phyloP scores from a whole-genome alignment of 768 basidiomycete species.

The Suillus weaverae region DNA sequence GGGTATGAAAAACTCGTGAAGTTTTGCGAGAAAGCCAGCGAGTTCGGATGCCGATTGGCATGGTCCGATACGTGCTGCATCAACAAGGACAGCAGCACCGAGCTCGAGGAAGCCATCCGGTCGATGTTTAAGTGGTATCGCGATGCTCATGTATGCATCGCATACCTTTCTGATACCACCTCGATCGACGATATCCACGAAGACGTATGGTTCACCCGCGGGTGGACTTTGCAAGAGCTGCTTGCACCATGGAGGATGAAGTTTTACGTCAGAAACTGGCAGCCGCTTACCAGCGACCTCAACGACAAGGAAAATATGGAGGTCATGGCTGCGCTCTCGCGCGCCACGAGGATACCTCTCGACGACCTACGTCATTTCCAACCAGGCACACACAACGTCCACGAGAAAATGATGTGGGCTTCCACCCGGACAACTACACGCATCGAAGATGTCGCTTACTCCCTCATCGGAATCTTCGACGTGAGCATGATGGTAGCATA shows the following conservation, averaged over 20 bases:
- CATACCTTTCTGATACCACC: conserved; percentile 32
- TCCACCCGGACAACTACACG: conserved; percentile 34
- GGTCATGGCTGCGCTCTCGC: conserved; percentile 26
- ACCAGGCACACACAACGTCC: conserved; percentile 26
- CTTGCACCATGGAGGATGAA: conserved; percentile 31
- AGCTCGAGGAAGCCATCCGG: conserved; percentile 35
- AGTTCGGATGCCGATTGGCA: conserved; percentile 28
- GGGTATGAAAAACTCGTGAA: conserved; percentile 27
- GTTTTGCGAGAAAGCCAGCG: conserved; percentile 28
- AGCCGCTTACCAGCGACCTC: conserved; percentile 22
- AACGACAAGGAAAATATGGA: conserved; percentile 27
- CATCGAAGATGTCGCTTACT: conserved; percentile 34
- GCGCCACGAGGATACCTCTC: conserved; percentile 27
- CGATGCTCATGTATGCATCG: conserved; percentile 29
- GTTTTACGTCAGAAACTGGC: conserved; percentile 31
- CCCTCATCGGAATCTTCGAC: conserved; percentile 34
- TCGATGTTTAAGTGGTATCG: conserved; percentile 37
- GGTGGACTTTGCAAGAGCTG: conserved; percentile 32
- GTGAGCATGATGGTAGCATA: conserved; percentile 35
- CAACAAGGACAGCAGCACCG: conserved; percentile 35
- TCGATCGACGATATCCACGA: conserved; percentile 26
- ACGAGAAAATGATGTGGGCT: conserved; percentile 35
- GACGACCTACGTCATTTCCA: conserved; percentile 25
- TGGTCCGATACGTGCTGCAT: conserved; percentile 39
- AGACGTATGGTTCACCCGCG: conserved; percentile 34